Base-by-base conservation (phyloP, 805 yeast genomes). In the Pichia ethanolica region DNA sequence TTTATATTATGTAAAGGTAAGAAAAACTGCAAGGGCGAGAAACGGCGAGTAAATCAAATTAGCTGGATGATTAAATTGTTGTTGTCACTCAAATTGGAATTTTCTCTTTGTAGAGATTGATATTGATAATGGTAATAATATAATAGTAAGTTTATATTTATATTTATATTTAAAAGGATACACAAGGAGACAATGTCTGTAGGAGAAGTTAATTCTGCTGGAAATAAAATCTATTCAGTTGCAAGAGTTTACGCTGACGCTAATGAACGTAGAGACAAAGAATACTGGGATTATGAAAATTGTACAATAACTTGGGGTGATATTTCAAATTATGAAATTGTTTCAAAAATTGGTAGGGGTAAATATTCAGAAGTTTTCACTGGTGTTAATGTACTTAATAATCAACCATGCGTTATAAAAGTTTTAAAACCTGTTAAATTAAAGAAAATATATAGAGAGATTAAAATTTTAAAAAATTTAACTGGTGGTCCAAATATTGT, bases 341-440 rank as follows among this genome's bases (percentile, higher is more conserved):
- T 85, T 38, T 79, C 81, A 53, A 89, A 89, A 65, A 77, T 90
- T 45, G 97, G 97, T 10, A 77, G 97, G 50, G 97, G 97, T 45
- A 89, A 89, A 68, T 90, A 90, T 65, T 86, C 95, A 13, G 97
- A 90, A 69, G 97, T 90, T 44, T 90, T 90, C 61, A 80, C 88
- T 56, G 97, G 97, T 7, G 75, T 86, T 38, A 81, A 86, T 57
- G 71, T 83, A 20, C 63, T 74, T 39, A 76, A 77, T 50, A 80
- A 82, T 48, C 73, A 75, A 47, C 74, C 81, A 47, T 81, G 90
- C 58, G 96, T 90, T 46, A 86, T 90, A 61, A 90, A 90, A 68
- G 97, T 89, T 27, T 75, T 90, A 61, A 90, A 90, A 65, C 97
- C 97, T 2, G 96, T 90, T 34, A 89, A 89, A 69, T 73, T 89